A percentile compares a stretch with the other conserved stretches of the same genome.
These are phyloP conservation scores for Cytospora schulzeri DNA, from an alignment of 2,329 filamentous ascomycete genomes.

Conservation along the genomic window DNA sequence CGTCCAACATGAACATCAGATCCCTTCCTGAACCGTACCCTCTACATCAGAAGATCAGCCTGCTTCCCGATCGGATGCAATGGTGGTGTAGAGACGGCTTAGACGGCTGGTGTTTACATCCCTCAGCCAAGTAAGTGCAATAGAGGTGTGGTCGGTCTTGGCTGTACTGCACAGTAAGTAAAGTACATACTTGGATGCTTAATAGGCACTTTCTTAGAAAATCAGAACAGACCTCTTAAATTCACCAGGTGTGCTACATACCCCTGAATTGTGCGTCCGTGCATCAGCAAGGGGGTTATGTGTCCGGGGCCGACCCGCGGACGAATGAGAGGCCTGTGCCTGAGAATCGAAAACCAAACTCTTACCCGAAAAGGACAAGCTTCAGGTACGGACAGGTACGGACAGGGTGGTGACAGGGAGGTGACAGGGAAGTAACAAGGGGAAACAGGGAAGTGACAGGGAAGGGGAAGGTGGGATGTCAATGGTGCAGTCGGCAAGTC, in stretches of 20 bases:
- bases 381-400: constrained; percentile 14
- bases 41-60: not conserved
- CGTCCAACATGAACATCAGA: constrained; percentile 10
- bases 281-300: constrained; percentile 19
- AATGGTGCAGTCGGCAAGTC: constrained; percentile 7
- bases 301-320: constrained; percentile 21
- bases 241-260: constrained; percentile 3
- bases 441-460: not conserved
- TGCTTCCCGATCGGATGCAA: not conserved
- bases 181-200: no score
- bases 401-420: not conserved
- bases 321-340: constrained; percentile 27
- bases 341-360: constrained; percentile 10
- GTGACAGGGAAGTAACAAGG: not conserved
- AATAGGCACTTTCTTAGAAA: no score
- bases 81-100: constrained; percentile 5
- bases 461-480: constrained; percentile 6
- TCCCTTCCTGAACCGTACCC: not conserved
- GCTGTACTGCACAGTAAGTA: not conserved
- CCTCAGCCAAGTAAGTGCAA: not conserved
- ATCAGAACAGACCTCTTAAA: not conserved
- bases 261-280: constrained; percentile 21
- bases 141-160: not conserved
- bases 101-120: not conserved
- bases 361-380: constrained; percentile 6